Conservation (phyloP, 805 yeast species). For the Cyberlindnera misumaiensis region DNA sequence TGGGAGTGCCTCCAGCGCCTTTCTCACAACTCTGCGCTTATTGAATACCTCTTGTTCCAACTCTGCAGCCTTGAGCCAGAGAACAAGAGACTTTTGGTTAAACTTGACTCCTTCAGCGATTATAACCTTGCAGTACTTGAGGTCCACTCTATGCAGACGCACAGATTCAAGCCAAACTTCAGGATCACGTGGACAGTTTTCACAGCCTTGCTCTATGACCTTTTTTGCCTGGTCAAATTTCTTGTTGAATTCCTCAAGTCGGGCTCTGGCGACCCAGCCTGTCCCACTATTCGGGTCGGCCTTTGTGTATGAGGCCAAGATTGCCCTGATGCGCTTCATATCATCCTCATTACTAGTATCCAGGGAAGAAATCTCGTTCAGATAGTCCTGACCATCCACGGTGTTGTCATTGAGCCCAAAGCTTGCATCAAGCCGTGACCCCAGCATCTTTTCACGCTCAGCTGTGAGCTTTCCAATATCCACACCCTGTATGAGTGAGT, state of each 20-base stretch:
- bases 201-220: conserved; percentile 70
- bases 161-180: conserved; percentile 81
- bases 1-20: conserved; percentile 65
- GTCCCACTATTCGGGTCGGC: conserved; percentile 67
- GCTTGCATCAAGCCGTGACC: conserved; percentile 42
- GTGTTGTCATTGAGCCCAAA: conserved; percentile 11
- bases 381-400: conserved; percentile 26
- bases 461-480: conserved; percentile 47
- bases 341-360: conserved; percentile 38
- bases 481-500: conserved; percentile 42
- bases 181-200: conserved; percentile 55
- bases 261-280: conserved; percentile 84
- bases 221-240: conserved; percentile 50
- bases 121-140: conserved; percentile 44
- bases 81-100: conserved; percentile 46
- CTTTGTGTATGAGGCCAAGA: conserved; percentile 62
- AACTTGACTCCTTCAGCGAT: conserved; percentile 59
- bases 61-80: conserved; percentile 71
- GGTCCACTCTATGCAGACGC: conserved; percentile 45
- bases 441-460: conserved; percentile 58
- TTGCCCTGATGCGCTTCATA: conserved; percentile 46
- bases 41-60: conserved; percentile 53
- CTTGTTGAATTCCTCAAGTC: conserved; percentile 62
- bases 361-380: conserved; percentile 29
- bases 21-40: conserved; percentile 54